Evolutionary conservation across 2,329 filamentous ascomycete genomes (phyloP).

Genomic region (Phialophora verrucosa): DNA sequence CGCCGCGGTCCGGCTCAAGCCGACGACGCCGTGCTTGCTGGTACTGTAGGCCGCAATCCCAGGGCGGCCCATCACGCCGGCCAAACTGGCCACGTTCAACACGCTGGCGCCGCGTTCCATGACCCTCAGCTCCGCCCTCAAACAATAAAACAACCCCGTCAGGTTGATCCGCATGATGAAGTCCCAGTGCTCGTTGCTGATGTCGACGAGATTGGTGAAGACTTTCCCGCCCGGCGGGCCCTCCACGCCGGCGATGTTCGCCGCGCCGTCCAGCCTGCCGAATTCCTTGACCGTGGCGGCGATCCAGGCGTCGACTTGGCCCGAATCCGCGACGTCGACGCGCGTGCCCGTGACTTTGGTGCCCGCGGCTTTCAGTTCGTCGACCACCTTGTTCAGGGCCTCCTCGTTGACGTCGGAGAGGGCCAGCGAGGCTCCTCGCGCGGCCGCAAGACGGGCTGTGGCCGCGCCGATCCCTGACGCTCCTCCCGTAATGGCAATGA

Average conservation of each 20-base stretch:
- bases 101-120: slow-evolving; percentile 48
- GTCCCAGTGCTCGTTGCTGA: slow-evolving; percentile 52
- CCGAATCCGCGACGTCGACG: slow-evolving; percentile 31
- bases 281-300: slow-evolving; percentile 32
- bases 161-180: slow-evolving; percentile 50
- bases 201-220: slow-evolving; percentile 47
- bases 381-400: slow-evolving; percentile 41
- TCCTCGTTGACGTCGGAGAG: slow-evolving; percentile 55
- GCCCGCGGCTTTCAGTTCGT: slow-evolving; percentile 22
- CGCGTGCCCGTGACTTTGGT: slow-evolving; percentile 23
- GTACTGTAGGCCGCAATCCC: slow-evolving; percentile 51
- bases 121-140: slow-evolving; percentile 50
- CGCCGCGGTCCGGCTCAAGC: slow-evolving; percentile 50
- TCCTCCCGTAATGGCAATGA: slow-evolving; percentile 58
- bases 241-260: slow-evolving; percentile 38
- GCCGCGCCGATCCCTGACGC: slow-evolving; percentile 58
- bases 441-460: slow-evolving; percentile 53
- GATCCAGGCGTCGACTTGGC: slow-evolving; percentile 34
- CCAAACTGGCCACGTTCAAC: slow-evolving; percentile 52
- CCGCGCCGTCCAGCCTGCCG: slow-evolving; percentile 37
- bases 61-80: slow-evolving; percentile 45
- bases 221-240: slow-evolving; percentile 52
- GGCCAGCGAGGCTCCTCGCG: slow-evolving; percentile 54
- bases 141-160: slow-evolving; percentile 50
- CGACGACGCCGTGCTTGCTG: slow-evolving; percentile 53